phyloP scores from a whole-genome alignment of 2,329 filamentous ascomycete genomes.

The Metarhizium rileyi region DNA sequence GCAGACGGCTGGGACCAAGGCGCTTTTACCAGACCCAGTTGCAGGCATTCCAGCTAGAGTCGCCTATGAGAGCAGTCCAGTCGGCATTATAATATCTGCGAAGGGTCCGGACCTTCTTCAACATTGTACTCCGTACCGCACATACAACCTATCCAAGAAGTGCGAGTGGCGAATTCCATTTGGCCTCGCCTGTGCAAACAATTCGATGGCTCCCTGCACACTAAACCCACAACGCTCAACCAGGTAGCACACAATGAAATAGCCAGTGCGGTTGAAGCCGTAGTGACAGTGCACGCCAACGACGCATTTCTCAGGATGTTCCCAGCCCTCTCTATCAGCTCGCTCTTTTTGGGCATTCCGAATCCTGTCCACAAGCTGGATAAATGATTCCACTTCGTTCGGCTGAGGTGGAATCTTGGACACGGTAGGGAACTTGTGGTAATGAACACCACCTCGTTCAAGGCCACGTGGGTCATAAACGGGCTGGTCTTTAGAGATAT shows the following conservation, averaged over 20 bases:
- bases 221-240: conserved; percentile 66
- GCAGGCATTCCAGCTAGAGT: no score
- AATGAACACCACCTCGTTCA: conserved; percentile 56
- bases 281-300: conserved; percentile 93
- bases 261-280: conserved; percentile 89
- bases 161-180: conserved; percentile 85
- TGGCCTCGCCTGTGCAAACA: conserved; percentile 62
- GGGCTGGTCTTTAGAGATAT: conserved; percentile 84
- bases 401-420: conserved; percentile 74
- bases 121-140: conserved; percentile 65
- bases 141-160: conserved; percentile 75
- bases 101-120: background rate
- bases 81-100: background rate
- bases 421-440: conserved; percentile 84
- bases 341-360: conserved; percentile 39
- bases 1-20: background rate
- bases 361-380: conserved; percentile 48
- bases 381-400: conserved; percentile 43
- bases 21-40: background rate
- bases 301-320: conserved; percentile 30
- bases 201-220: conserved; percentile 68
- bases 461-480: conserved; percentile 74
- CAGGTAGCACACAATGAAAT: conserved; percentile 84
- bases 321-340: conserved; percentile 27
- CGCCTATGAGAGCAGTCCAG: background rate